phyloP scores from a whole-genome alignment of 129 eudicot genomes.

The Rutidosis leptorrhynchoides region DNA sequence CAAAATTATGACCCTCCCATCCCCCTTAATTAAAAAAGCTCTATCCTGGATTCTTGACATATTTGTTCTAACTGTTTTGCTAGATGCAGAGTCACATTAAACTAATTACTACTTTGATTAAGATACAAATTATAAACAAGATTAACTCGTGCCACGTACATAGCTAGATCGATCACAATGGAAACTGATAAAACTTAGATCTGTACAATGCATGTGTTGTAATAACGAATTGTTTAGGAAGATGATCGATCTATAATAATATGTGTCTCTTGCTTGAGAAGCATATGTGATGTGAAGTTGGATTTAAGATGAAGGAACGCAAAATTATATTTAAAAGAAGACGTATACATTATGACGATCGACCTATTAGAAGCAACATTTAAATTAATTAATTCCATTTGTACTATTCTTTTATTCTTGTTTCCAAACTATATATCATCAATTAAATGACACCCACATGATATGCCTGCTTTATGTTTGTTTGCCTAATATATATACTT shows the following conservation, averaged over 20 bases:
- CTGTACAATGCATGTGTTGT: too few relatives aligned
- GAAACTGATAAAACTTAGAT: too few relatives aligned
- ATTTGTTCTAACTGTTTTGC: too few relatives aligned
- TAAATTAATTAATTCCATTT: constrained; percentile 13
- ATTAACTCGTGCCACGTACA: too few relatives aligned
- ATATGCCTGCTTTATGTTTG: constrained; percentile 31
- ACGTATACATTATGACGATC: constrained; percentile 14
- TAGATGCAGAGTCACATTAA: too few relatives aligned
- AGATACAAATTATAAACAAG: too few relatives aligned
- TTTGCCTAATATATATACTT: constrained; percentile 24
- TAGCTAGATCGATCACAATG: too few relatives aligned
- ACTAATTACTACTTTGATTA: too few relatives aligned
- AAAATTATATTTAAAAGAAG: constrained; percentile 20
- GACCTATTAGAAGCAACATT: constrained; percentile 17
- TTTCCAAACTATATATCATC: constrained; percentile 33
- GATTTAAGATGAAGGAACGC: constrained; percentile 31
- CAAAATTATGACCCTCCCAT: too few relatives aligned
- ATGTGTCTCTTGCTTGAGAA: constrained; percentile 19
- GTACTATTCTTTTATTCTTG: constrained; percentile 30
- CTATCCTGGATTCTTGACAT: too few relatives aligned
- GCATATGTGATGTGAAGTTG: constrained; percentile 37
- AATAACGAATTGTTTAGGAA: not conserved
- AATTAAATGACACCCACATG: constrained; percentile 29
- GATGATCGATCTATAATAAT: constrained; percentile 1
- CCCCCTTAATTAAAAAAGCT: too few relatives aligned